These are phyloP conservation scores for Pseudogymnoascus verrucosus DNA, from an alignment of 2,329 filamentous ascomycete species.

Conservation along the genomic window DNA sequence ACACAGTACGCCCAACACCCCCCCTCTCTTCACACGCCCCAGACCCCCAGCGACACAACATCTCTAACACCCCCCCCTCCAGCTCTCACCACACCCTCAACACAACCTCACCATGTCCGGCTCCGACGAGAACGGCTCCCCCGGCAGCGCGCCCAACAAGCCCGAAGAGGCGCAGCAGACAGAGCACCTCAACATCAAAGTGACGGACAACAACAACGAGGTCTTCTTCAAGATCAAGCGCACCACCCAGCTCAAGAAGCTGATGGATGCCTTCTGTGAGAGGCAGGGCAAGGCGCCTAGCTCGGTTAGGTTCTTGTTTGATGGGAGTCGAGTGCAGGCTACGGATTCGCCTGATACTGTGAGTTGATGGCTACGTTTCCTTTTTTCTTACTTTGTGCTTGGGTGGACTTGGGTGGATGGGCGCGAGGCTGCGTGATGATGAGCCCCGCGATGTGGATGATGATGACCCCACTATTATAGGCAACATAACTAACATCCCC, in stretches of 20 bases:
- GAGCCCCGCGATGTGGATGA: no score
- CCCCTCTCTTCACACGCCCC: neutral
- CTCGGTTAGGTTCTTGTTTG: slow-evolving; percentile 90
- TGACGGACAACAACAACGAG: slow-evolving; percentile 98
- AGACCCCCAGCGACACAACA: neutral
- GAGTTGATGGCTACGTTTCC: slow-evolving; percentile 36
- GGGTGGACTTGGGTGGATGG: neutral
- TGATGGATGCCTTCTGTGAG: slow-evolving; percentile 98
- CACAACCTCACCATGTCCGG: slow-evolving; percentile 23
- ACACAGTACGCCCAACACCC: neutral
- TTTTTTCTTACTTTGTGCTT: neutral
- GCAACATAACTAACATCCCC: neutral
- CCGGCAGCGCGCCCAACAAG: slow-evolving; percentile 30
- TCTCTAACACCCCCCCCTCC: neutral
- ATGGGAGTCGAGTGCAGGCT: slow-evolving; percentile 84
- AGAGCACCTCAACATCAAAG: slow-evolving; percentile 98
- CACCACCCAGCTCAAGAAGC: slow-evolving; percentile 88
- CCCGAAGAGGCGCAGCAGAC: slow-evolving; percentile 30
- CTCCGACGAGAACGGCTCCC: slow-evolving; percentile 40
- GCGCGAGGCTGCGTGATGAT: neutral
- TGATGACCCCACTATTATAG: neutral
- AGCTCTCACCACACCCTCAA: neutral
- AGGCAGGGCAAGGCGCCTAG: slow-evolving; percentile 79
- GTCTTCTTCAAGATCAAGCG: slow-evolving; percentile 99
- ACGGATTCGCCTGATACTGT: slow-evolving; percentile 88